Percentiles rank a stretch among this genome's conserved stretches.
Evolutionary conservation across 306 rosid species (phyloP).

Genomic region (Corylus americana): DNA sequence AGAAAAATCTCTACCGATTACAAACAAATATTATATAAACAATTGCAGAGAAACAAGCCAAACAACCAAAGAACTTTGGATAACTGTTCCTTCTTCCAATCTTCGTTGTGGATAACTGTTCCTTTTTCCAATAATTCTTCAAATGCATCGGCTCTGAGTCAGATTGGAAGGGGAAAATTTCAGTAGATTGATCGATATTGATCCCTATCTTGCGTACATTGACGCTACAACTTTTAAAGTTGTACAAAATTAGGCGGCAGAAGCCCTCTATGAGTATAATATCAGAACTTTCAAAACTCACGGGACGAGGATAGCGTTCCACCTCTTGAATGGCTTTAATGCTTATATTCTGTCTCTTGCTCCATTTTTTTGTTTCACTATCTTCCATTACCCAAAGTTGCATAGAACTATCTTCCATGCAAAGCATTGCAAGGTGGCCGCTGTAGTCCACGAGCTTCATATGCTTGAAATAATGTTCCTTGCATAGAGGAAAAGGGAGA

Average conservation of each 20-base stretch:
- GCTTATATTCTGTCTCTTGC: neutral
- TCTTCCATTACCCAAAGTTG: neutral
- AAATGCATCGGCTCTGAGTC: neutral
- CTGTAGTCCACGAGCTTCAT: neutral
- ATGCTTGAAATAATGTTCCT: neutral
- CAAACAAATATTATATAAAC: too few relatives aligned
- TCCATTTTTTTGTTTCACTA: neutral
- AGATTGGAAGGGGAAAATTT: neutral
- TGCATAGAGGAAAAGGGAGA: neutral
- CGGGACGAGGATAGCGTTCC: neutral
- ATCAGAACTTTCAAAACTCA: neutral
- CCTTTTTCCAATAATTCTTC: too few relatives aligned
- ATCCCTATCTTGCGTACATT: too few relatives aligned
- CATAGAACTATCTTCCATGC: neutral
- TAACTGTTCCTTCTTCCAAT: too few relatives aligned
- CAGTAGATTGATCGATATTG: too few relatives aligned
- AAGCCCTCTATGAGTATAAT: neutral
- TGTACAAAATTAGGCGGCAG: neutral
- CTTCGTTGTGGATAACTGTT: too few relatives aligned
- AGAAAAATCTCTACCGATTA: too few relatives aligned
- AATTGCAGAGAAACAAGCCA: too few relatives aligned
- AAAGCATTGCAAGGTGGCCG: slow-evolving; percentile 12
- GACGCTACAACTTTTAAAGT: neutral
- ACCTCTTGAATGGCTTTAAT: neutral
- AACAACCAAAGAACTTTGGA: too few relatives aligned